Conservation (phyloP, 176 grass and related monocot species). For the Cenchrus fungigraminus region DNA sequence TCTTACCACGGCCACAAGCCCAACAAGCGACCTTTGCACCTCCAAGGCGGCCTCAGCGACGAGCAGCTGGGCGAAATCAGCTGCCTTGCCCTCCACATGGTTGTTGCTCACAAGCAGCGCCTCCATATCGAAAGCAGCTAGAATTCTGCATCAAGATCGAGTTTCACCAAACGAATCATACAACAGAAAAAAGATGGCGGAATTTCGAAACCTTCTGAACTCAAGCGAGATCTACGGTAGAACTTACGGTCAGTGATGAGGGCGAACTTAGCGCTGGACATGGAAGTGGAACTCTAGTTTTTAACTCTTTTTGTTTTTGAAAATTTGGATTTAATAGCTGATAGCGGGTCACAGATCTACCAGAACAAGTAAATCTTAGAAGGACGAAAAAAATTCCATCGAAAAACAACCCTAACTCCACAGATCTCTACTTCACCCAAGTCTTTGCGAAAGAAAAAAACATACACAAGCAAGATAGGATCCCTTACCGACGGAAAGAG, state of each 20-base stretch:
- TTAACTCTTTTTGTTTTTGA: too few relatives aligned
- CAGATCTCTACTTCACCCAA: too few relatives aligned
- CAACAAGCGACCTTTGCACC: constrained; percentile 27
- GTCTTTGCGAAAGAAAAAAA: background rate
- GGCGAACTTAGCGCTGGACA: too few relatives aligned
- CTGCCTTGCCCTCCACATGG: background rate
- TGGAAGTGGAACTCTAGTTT: too few relatives aligned
- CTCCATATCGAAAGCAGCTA: constrained; percentile 20
- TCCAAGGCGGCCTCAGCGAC: constrained; percentile 9
- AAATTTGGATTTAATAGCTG: background rate
- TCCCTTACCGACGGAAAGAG: background rate
- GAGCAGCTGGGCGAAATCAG: background rate
- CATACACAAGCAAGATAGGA: background rate
- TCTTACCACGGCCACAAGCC: constrained; percentile 10
- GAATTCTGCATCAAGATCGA: background rate
- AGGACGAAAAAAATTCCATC: too few relatives aligned
- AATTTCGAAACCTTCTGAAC: background rate
- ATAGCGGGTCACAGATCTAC: background rate
- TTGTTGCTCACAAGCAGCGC: constrained; percentile 8
- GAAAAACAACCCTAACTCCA: too few relatives aligned
- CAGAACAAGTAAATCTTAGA: too few relatives aligned
- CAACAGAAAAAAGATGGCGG: background rate
- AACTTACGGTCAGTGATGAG: too few relatives aligned
- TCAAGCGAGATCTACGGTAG: constrained; percentile 28
- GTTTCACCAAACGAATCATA: background rate